Percentiles rank a stretch among this genome's conserved stretches.
Evolutionary conservation across 306 rosid genomes (phyloP).

Genomic region (Vachellia collinsii): DNA sequence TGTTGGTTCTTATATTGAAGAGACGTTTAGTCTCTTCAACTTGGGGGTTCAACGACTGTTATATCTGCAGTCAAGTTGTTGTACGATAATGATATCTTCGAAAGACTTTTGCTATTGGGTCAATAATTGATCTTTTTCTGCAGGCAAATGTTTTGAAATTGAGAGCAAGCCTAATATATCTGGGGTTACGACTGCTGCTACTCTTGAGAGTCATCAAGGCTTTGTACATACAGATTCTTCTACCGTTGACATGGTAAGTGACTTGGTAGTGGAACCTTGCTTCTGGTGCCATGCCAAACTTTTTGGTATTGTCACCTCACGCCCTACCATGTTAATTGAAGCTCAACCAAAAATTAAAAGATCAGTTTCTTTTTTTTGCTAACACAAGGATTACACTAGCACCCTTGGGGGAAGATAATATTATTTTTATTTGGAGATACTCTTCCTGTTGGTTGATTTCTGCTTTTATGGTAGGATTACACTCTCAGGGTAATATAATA

Average conservation of each 20-base stretch:
- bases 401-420: neutral
- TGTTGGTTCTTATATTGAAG: slow-evolving; percentile 42
- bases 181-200: slow-evolving; percentile 52
- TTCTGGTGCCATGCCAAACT: neutral
- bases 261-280: slow-evolving; percentile 17
- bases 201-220: slow-evolving; percentile 46
- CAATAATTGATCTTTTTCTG: slow-evolving; percentile 32
- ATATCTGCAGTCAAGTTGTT: slow-evolving; percentile 45
- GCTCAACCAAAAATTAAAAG: neutral
- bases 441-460: neutral
- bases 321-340: neutral
- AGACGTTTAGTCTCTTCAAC: slow-evolving; percentile 39
- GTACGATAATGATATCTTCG: neutral
- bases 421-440: neutral
- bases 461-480: neutral
- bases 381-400: neutral
- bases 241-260: slow-evolving; percentile 55
- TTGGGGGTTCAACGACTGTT: slow-evolving; percentile 39
- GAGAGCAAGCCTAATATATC: slow-evolving; percentile 52
- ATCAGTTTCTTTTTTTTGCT: too few species aligned
- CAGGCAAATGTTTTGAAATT: slow-evolving; percentile 52
- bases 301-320: neutral
- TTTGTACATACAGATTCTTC: slow-evolving; percentile 46
- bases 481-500: neutral
- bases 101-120: slow-evolving; percentile 31